Evolutionary conservation across 495 filamentous ascomycete species (phyloP), one percentile per base, ranked within the genome.

Genomic region (Pyronema domesticum): DNA sequence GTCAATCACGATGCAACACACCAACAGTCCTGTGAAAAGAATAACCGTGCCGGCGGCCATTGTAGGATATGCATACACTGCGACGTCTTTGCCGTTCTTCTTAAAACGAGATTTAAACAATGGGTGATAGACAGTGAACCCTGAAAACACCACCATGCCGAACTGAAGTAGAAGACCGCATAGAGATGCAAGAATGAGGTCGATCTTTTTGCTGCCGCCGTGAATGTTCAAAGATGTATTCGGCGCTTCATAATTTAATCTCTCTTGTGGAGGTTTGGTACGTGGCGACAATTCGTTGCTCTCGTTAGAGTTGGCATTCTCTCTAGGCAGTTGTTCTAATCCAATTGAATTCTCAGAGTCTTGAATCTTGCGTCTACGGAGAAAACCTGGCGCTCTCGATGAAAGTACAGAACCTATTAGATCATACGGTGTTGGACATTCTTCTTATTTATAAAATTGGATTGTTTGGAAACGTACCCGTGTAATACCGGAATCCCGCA

Each of bases 1-100:
- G 34, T 61, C 59, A 0, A 64, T 47, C 8, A 59, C 33, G 14
- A 15, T 55, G 13, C 56, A 58, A 37, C 61, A 64, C 37, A 59
- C 43, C 8, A 58, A 10, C 56, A 64, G 56, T 0, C 59, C 59
- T 36, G 33, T 0, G 0, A 51, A 47, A 14, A 64, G 47, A 3
- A 61, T 6, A 6, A 55, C 10, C 8, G 61, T 64, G 23, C 61
- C 61, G 3, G 43, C 39, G 10, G 37, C 46, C 14, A 54, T 36
- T 1, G 37, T 8, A 7, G 45, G 37, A 46, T 50, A 61, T 40
- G 53, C 52, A 33, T 54, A 59, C 0, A 17, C 17, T 47, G 3
- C 7, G 42, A 55, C 13, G 13, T 18, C 36, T 34, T 13, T 10
- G 9, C 51, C 37, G 14, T 57, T 42, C 49, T 61, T 57, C 8